Conservation (phyloP, 768 basidiomycete genomes). For the Austroboletus eburneus region DNA sequence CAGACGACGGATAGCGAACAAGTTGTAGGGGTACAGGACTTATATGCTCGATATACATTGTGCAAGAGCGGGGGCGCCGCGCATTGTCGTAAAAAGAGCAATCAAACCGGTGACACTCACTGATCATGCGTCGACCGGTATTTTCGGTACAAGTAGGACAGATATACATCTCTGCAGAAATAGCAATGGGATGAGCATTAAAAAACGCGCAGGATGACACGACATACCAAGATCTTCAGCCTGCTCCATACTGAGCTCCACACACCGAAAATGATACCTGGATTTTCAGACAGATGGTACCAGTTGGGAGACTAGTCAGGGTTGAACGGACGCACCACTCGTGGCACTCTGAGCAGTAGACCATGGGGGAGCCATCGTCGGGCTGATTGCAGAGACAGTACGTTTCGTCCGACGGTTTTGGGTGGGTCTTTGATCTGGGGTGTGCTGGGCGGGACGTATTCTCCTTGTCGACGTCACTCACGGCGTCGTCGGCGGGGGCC, state of each 20-base stretch:
- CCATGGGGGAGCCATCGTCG: constrained; percentile 82
- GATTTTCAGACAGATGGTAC: not conserved
- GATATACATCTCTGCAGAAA: constrained; percentile 51
- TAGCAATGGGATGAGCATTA: constrained; percentile 13
- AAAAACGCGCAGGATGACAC: not conserved
- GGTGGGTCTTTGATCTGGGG: constrained; percentile 21
- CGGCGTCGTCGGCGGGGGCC: constrained; percentile 12
- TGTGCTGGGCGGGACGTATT: constrained; percentile 19
- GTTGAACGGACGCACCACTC: constrained; percentile 54
- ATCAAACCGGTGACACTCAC: constrained; percentile 60
- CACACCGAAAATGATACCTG: constrained; percentile 86
- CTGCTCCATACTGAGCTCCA: constrained; percentile 54
- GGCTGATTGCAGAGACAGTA: constrained; percentile 61
- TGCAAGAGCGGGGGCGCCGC: constrained; percentile 22
- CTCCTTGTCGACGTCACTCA: constrained; percentile 31
- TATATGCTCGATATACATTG: constrained; percentile 36
- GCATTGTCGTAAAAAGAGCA: constrained; percentile 27
- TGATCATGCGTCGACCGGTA: constrained; percentile 63
- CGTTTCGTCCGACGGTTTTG: constrained; percentile 25
- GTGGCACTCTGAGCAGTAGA: constrained; percentile 64
- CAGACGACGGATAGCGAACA: constrained; percentile 33
- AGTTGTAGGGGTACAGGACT: constrained; percentile 34
- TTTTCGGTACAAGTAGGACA: constrained; percentile 53
- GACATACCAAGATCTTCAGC: constrained; percentile 79
- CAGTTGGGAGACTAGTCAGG: constrained; percentile 5